Base-by-base conservation (phyloP, 2,329 filamentous ascomycete genomes). In the Nemania sp. region DNA sequence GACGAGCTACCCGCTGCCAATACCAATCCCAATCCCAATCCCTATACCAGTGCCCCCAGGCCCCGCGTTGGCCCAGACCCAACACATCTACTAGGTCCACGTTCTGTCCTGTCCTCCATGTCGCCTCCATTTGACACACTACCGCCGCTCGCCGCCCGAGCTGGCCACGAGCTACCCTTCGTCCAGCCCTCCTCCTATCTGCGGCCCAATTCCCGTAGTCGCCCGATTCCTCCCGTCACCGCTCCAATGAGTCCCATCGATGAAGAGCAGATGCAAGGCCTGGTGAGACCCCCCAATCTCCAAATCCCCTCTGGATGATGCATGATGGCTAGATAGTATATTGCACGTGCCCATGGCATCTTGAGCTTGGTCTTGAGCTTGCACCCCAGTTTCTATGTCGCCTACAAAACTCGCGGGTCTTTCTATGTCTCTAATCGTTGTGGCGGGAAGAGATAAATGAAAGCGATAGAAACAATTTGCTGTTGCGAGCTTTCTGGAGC, bases 221-320 rank as follows among this genome's bases (percentile, higher is more conserved):
- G 78, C 76, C 80, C 81, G 75, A 77, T 81, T 74, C 74, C 81
- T 67, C 81, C 83, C 71, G 73, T 79, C 70, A 81, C 80, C 71
- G 77, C 81, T 68, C 82, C 85, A 70, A 80, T 87, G 80, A 90
- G 85, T 75, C 85, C 87, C 69, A 84, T 92, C 66, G 92, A 95
- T 80, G 89, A 86, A 82, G 92, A 94, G 78, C 92, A 94, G 82
- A 86, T 90, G 76, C 90, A 93, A 78, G 92, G 91, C 74, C 84
- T 95, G 85, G 92, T 94, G 83, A 84, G 91, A 69, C 35, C 41
- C 5, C 18, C 38, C 32, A 35, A 47, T 22, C 26, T 62, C 47
- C 57, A 27, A 66, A 54, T 27, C 49, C 56, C 24, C 52, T 52
- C 29, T 52, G 5, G 18, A 38, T 57, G 2, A 11, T 35, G 32